These are phyloP conservation scores for Talaromyces verruculosus DNA, from an alignment of 2,329 filamentous ascomycete species.

Conservation along the genomic window DNA sequence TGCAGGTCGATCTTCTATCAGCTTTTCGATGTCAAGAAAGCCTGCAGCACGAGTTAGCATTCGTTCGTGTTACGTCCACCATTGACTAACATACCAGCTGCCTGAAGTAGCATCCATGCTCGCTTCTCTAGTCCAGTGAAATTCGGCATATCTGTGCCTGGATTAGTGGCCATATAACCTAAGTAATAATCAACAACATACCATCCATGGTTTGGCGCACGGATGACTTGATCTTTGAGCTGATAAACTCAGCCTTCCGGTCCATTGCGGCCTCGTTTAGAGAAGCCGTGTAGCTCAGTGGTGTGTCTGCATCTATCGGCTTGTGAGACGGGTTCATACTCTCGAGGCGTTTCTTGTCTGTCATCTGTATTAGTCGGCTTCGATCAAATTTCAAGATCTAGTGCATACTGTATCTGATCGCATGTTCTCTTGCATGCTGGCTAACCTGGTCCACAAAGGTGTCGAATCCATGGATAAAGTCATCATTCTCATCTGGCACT, in stretches of 20 bases:
- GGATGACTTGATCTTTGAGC: constrained; percentile 16
- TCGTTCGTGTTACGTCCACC: neutral
- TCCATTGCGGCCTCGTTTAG: neutral
- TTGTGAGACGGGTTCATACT: neutral
- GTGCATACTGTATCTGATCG: constrained; percentile 19
- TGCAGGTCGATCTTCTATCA: constrained; percentile 37
- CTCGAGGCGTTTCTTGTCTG: constrained; percentile 1
- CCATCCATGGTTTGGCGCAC: constrained; percentile 2
- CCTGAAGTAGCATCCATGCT: neutral
- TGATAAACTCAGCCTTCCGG: constrained; percentile 9
- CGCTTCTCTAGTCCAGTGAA: constrained; percentile 7
- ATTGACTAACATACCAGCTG: neutral
- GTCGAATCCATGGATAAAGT: constrained; percentile 29
- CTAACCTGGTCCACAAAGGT: constrained; percentile 43
- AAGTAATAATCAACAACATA: neutral
- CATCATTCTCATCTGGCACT: constrained; percentile 31
- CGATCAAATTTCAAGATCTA: neutral
- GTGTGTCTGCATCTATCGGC: neutral
- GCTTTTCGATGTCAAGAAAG: constrained; percentile 43
- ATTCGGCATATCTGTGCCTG: neutral
- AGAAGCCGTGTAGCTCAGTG: neutral
- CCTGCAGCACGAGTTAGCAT: constrained; percentile 23
- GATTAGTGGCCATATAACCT: neutral
- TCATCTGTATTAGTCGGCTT: neutral
- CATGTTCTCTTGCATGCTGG: constrained; percentile 33